Evolutionary conservation across 768 basidiomycete genomes (phyloP), one percentile per base, ranked within the genome.

Genomic region (Artomyces pyxidatus): DNA sequence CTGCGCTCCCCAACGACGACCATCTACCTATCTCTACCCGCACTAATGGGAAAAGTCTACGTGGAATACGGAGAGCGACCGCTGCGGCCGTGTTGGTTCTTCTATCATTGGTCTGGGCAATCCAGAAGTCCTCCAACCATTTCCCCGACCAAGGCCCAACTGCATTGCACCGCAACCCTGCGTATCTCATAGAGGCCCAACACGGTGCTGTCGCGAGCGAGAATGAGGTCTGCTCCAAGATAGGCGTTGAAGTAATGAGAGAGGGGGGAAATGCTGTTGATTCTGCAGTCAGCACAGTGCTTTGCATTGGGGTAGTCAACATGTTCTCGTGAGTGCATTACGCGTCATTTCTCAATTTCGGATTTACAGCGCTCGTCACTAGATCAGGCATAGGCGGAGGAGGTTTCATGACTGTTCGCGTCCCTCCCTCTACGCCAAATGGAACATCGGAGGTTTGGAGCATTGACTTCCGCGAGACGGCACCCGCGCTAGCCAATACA

Each of bases 261-360:
- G 76, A 80, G 7, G 93, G 92, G 23, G 95, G 95, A 16, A 94
- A 88, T 59, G 93, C 94, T 0, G 80, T 95, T 14, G 95, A 98
- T 56, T 84, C 95, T 0, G 85, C 81, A 0, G 80, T 97, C 47
- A 78, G 81, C 19, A 75, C 87, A 0, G 80, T 84, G 0, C 70
- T 97, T 22, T 97, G 95, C 61, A 69, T 70, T 28, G 86, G 88
- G 5, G 83, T 88, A 3, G 79, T 91, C 44, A 93, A 92, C 63
- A 90, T 90, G 82, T 96, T 93, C 63, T 89, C 88, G 75, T 92
- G 59, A 61, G 80, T 74, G 17, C n/a, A n/a, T n/a, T n/a, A n/a
- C n/a, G n/a, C n/a, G 32, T 57, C 22, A 28, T 17, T 9, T 38
- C 32, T 30, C 50, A 19, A 11, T 57, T 52, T 58, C 56, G 11